Evolutionary conservation across 1,139 yeast genomes (phyloP).

Genomic region (Hyphopichia burtonii): DNA sequence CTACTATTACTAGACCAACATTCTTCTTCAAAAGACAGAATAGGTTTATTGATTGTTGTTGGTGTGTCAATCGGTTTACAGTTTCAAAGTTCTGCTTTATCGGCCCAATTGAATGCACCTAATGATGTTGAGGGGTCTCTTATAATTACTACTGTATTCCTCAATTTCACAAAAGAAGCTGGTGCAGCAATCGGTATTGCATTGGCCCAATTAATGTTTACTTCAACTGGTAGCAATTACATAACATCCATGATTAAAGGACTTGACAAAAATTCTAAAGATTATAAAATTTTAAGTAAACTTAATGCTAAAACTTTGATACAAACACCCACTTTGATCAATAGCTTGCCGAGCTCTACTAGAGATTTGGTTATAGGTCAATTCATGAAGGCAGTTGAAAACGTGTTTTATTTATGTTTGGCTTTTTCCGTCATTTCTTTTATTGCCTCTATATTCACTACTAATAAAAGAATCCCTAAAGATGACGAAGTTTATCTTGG

Average conservation of each 20-base stretch:
- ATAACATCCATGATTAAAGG: slow-evolving; percentile 14
- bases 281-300: slow-evolving; percentile 14
- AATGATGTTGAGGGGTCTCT: slow-evolving; percentile 47
- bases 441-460: slow-evolving; percentile 29
- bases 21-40: slow-evolving; percentile 35
- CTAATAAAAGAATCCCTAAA: slow-evolving; percentile 41
- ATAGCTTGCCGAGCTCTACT: slow-evolving; percentile 21
- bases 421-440: slow-evolving; percentile 32
- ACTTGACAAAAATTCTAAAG: slow-evolving; percentile 14
- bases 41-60: slow-evolving; percentile 53
- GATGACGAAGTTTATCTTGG: slow-evolving; percentile 22
- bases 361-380: slow-evolving; percentile 23
- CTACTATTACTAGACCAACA: slow-evolving; percentile 37
- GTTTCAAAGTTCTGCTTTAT: slow-evolving; percentile 51
- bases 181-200: slow-evolving; percentile 52
- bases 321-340: slow-evolving; percentile 29
- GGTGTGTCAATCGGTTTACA: slow-evolving; percentile 57
- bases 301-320: slow-evolving; percentile 21
- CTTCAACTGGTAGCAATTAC: slow-evolving; percentile 23
- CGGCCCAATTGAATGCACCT: slow-evolving; percentile 58
- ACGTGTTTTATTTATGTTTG: slow-evolving; percentile 41
- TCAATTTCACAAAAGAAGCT: slow-evolving; percentile 45
- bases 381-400: slow-evolving; percentile 37
- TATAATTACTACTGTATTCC: slow-evolving; percentile 48
- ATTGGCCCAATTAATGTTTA: slow-evolving; percentile 48